Base-by-base conservation (phyloP, 441 rosid species). In the Syzygium syzygioides region DNA sequence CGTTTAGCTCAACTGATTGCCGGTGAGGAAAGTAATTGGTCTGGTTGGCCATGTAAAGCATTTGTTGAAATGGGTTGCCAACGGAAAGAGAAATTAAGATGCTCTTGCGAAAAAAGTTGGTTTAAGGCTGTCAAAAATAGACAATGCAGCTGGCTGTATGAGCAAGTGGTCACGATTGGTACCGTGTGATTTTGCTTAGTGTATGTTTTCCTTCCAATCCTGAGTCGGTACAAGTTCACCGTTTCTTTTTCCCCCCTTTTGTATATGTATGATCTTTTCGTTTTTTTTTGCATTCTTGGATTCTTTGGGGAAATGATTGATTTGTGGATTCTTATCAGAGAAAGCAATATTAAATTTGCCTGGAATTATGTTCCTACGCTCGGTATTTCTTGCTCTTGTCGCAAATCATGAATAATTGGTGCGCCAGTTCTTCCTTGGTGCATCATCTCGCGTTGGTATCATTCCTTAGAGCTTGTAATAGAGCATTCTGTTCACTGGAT, bases 1-100 rank as follows among this genome's bases (percentile, higher is more conserved):
- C 90, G 0, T 85, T 88, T 9, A 55, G 86, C 37, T 66, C 87
- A 17, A 83, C 85, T 9, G 90, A 88, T 71, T 66, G 90, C 55
- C 84, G 90, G 85, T 88, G 28, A 52, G 54, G 83, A 71, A 37
- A 71, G 83, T 12, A 37, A 37, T 20, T 71, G 52, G 52, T 37
- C 80, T 4, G 17, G 50, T 37, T 37, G 50, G 28, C 50, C 52
- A 37, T 71, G 83, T 71, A 71, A 37, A 71, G 52, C 37, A 23
- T 23, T 6, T 37, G 83, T 37, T 71, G 52, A 71, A 64, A 25
- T 6, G 52, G 28, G n/a, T 71, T 37, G 52, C 52, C 1, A 3
- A 52, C 5, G 9, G 52, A 37, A 37, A 71, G 83, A 71, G 50
- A 37, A 5, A 37, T 71, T 45, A 12, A 71, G 83, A 20, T 71